Base-by-base conservation (phyloP, 1,284 basidiomycete genomes). In the Caloboletus inedulis region DNA sequence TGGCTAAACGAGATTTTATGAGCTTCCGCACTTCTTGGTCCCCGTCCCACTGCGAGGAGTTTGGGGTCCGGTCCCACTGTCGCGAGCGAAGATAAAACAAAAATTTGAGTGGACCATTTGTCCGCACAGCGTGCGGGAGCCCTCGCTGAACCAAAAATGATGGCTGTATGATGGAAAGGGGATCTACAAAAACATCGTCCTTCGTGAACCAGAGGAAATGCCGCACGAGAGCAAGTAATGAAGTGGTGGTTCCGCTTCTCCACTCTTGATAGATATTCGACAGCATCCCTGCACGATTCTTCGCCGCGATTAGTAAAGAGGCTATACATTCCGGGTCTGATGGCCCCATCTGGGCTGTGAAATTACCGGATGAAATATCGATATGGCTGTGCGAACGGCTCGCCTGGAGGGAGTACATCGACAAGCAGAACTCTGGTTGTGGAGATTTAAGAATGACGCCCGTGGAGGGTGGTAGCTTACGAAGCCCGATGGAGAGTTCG, bases 111-210 rank as follows among this genome's bases (percentile, higher is more conserved):
- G 75, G 73, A 2, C 76, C 69, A 58, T 88, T 81, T 23, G 78
- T 79, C 27, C 90, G 85, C 40, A 91, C 63, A 37, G 74, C 66
- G 47, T 83, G 78, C 3, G 89, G 87, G 12, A 76, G 70, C 3
- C 88, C 89, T 47, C 74, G 77, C 64, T 90, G 89, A 27, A 92
- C 79, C 36, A 92, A 76, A 62, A 84, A 90, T 2, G 89, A 89
- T 4, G 89, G 88, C 47, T 89, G 89, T 41, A 82, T 89, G 40
- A 84, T 83, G 21, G 89, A 90, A 34, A 87, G 74, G 21, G 87
- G 85, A 64, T 93, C 89, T 8, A 87, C 74, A 25, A 82, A 70
- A 4, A 78, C 63, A n/a, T 75, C 69, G 29, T 77, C 69, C 33
- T 71, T 70, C 7, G 82, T 82, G 48, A 70, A 70, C 50, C 69